Percentiles rank a stretch among this genome's conserved stretches.
phyloP scores from a whole-genome alignment of 2,329 filamentous ascomycete species.

The Calonectria pseudoreteaudii region DNA sequence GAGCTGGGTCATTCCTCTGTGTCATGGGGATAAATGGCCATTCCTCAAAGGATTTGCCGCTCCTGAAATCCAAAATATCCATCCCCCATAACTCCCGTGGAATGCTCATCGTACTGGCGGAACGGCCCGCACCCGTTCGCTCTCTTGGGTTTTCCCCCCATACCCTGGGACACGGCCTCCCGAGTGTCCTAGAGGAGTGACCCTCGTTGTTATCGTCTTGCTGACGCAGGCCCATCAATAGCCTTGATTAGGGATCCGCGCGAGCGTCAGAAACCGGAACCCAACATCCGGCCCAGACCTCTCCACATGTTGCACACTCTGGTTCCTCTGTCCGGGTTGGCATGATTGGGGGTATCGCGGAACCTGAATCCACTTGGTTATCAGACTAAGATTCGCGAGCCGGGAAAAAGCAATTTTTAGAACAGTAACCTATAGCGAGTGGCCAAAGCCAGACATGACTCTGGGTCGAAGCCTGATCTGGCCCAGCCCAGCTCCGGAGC shows the following conservation, averaged over 20 bases:
- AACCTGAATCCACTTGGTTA: not conserved
- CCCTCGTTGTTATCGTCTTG: not conserved
- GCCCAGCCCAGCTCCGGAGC: not conserved
- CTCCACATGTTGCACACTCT: not conserved
- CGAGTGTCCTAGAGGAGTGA: not conserved
- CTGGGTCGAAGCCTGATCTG: not conserved
- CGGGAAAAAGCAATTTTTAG: not conserved
- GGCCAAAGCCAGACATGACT: not conserved
- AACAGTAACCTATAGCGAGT: not conserved
- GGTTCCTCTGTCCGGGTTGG: not conserved
- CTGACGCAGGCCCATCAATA: not conserved
- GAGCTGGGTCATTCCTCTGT: not conserved
- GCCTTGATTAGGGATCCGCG: not conserved
- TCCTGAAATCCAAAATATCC: not conserved
- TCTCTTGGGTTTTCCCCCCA: not conserved
- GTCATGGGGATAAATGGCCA: not conserved
- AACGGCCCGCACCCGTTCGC: slow-evolving; percentile 3
- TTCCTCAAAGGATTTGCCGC: not conserved
- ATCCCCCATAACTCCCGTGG: too few relatives aligned
- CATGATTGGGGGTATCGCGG: not conserved
- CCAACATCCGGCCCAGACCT: not conserved
- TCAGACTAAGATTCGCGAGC: not conserved
- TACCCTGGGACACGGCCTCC: not conserved
- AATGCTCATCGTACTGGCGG: slow-evolving; percentile 10
- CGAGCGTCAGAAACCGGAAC: not conserved